phyloP scores from a whole-genome alignment of 2,329 filamentous ascomycete genomes.

The Tolypocladium inflatum region DNA sequence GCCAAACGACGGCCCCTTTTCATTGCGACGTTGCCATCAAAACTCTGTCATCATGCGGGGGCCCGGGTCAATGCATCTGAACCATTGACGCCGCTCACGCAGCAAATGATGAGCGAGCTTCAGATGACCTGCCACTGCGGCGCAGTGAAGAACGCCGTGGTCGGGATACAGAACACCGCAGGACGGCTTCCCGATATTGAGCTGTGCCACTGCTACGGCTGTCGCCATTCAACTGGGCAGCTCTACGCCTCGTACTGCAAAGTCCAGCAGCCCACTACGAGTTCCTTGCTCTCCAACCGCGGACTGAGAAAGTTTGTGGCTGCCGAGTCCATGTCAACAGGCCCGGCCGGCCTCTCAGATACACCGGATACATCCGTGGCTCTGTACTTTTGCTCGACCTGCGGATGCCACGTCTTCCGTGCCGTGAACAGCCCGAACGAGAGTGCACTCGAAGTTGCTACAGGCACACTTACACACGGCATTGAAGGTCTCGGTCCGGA shows the following conservation, averaged over 20 bases:
- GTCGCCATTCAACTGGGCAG: constrained; percentile 22
- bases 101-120: background rate
- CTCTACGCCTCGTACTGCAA: constrained; percentile 27
- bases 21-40: background rate
- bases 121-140: background rate
- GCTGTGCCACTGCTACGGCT: constrained; percentile 23
- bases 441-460: background rate
- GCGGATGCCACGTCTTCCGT: constrained; percentile 32
- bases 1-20: background rate
- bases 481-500: background rate
- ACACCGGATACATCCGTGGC: constrained; percentile 3
- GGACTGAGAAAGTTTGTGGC: constrained; percentile 7
- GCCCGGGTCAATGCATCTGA: too few relatives aligned
- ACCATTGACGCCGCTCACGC: background rate
- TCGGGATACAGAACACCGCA: too few relatives aligned
- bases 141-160: background rate
- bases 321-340: background rate
- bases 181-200: constrained; percentile 3
- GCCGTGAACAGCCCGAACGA: background rate
- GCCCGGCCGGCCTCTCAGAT: background rate
- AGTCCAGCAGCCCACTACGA: constrained; percentile 10
- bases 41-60: too few relatives aligned
- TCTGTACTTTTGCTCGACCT: constrained; percentile 28
- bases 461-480: background rate
- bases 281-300: background rate